A percentile compares a stretch with the other conserved stretches of the same genome.
These are phyloP conservation scores for Quercus phellos DNA, from an alignment of 331 rosid species.

Conservation along the genomic window DNA sequence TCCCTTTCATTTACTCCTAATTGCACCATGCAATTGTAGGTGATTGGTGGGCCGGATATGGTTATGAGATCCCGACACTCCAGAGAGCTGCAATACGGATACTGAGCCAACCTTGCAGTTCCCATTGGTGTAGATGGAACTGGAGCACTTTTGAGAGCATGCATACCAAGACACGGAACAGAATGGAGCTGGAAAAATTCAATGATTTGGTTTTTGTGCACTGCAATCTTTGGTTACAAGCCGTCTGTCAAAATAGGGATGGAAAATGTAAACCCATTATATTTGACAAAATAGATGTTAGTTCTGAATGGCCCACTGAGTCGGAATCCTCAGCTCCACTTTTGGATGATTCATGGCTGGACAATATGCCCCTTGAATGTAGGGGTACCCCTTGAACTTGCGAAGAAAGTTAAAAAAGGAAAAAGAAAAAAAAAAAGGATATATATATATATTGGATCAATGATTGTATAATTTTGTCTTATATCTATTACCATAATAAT, in stretches of 20 bases:
- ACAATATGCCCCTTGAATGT: conserved; percentile 40
- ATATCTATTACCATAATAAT: neutral
- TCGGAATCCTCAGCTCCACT: conserved; percentile 41
- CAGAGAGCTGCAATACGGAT: conserved; percentile 63
- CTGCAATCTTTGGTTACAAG: conserved; percentile 60
- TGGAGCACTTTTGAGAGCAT: conserved; percentile 53
- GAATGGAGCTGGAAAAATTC: conserved; percentile 40
- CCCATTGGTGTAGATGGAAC: conserved; percentile 61
- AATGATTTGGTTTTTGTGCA: conserved; percentile 59
- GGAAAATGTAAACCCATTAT: conserved; percentile 38
- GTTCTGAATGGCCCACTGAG: conserved; percentile 65
- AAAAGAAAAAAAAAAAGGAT: no score
- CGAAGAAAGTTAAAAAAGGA: conserved; percentile 10
- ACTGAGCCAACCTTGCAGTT: conserved; percentile 69
- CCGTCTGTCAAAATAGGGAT: conserved; percentile 33
- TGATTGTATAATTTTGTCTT: conserved; percentile 6
- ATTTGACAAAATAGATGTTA: conserved; percentile 53
- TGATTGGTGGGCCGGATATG: conserved; percentile 81
- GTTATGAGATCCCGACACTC: conserved; percentile 60
- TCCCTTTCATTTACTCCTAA: neutral
- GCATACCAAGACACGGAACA: conserved; percentile 40
- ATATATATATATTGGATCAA: no score
- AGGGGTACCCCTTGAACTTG: conserved; percentile 31
- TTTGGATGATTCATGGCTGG: conserved; percentile 68
- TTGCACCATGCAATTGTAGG: conserved; percentile 29